phyloP scores from a whole-genome alignment of 352 stramenopile genomes.

The Pythium monospermum region DNA sequence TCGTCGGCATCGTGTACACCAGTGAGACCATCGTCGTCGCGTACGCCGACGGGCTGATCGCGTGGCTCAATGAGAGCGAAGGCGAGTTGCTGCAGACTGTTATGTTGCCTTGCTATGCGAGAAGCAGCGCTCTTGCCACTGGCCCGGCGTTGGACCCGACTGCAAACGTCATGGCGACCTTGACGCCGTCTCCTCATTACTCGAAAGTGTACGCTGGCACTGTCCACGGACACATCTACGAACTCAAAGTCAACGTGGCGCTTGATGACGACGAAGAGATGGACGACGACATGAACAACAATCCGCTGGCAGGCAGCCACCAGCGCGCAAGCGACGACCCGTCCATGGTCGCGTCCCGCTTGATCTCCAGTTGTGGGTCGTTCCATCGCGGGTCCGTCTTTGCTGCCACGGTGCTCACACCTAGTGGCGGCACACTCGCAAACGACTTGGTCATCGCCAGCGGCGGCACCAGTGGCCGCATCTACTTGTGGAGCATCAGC shows the following conservation, averaged over 20 bases:
- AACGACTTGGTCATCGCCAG: slow-evolving; percentile 45
- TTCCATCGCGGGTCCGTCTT: slow-evolving; percentile 49
- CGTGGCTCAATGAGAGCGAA: slow-evolving; percentile 39
- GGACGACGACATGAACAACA: slow-evolving; percentile 20
- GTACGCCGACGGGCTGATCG: slow-evolving; percentile 44
- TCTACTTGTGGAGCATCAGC: slow-evolving; percentile 50
- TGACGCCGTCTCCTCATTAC: slow-evolving; percentile 46
- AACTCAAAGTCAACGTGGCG: slow-evolving; percentile 48
- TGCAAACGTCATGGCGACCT: slow-evolving; percentile 24
- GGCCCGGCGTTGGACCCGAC: neutral
- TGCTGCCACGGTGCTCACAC: slow-evolving; percentile 43
- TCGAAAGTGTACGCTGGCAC: slow-evolving; percentile 61
- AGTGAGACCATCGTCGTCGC: slow-evolving; percentile 40
- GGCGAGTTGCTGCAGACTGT: slow-evolving; percentile 40
- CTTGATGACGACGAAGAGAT: slow-evolving; percentile 60
- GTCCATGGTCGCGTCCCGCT: slow-evolving; percentile 19
- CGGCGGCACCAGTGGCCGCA: slow-evolving; percentile 35
- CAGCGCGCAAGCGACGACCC: slow-evolving; percentile 1
- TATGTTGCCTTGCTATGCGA: slow-evolving; percentile 20
- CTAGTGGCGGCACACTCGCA: slow-evolving; percentile 39
- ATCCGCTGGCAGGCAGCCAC: neutral
- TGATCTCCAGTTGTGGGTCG: slow-evolving; percentile 40
- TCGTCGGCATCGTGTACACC: slow-evolving; percentile 47
- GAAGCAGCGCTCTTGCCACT: neutral
- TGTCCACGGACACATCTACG: slow-evolving; percentile 47